phyloP scores from a whole-genome alignment of 257 asterid species.

The Parsonsia alboflavescens region DNA sequence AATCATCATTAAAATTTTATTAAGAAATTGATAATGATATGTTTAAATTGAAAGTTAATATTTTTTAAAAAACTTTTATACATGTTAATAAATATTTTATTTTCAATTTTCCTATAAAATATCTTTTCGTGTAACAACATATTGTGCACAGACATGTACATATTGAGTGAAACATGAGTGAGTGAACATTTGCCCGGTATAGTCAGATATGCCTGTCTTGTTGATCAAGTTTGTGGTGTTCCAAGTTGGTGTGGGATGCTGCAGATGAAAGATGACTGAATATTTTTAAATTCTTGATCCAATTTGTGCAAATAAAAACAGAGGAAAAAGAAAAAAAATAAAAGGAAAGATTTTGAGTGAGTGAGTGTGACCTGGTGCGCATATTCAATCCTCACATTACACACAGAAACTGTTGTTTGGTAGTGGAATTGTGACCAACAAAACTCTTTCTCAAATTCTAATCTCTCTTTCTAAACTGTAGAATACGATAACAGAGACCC shows the following conservation, averaged over 20 bases:
- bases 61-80: no score
- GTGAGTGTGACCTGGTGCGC: slow-evolving; percentile 66
- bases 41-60: no score
- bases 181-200: not conserved
- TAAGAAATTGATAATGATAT: no score
- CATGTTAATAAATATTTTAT: not conserved
- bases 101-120: no score
- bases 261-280: not conserved
- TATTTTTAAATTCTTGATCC: not conserved
- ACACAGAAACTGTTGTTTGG: slow-evolving; percentile 12
- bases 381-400: slow-evolving; percentile 36
- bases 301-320: no score
- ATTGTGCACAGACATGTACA: no score
- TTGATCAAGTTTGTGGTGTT: not conserved
- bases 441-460: slow-evolving; percentile 15
- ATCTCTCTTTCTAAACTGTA: slow-evolving; percentile 29
- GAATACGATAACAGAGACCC: slow-evolving; percentile 34
- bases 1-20: no score
- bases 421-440: slow-evolving; percentile 49
- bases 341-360: slow-evolving; percentile 23
- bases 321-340: no score
- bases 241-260: not conserved
- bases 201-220: not conserved
- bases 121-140: no score
- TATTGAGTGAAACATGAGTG: no score